These are phyloP conservation scores for Colletotrichum magnum DNA, from an alignment of 2,329 filamentous ascomycete genomes.

Conservation along the genomic window DNA sequence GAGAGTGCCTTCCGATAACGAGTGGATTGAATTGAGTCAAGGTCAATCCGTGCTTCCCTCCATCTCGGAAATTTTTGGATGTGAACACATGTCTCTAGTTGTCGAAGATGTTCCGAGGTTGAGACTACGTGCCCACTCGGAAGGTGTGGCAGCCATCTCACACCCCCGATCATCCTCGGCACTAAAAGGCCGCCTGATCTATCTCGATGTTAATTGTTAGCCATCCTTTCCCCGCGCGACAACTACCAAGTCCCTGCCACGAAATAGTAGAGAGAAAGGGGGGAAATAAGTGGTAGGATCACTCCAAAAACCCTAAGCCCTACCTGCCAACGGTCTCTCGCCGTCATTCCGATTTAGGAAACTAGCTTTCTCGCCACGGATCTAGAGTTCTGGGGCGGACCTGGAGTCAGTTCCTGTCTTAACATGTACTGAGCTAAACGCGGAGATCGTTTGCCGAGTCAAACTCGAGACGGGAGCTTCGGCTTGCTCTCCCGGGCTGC, in stretches of 20 bases:
- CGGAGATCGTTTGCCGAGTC: conserved; percentile 4
- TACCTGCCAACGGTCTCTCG: neutral
- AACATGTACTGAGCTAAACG: neutral
- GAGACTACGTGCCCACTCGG: conserved; percentile 13
- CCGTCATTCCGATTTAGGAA: neutral
- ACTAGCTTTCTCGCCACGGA: conserved; percentile 1
- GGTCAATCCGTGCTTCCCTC: too few species aligned
- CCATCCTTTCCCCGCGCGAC: neutral
- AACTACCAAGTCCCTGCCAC: too few species aligned
- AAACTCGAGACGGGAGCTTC: neutral
- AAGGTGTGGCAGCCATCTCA: neutral
- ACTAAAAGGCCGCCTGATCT: neutral
- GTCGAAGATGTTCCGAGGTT: conserved; percentile 13
- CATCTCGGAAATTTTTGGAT: too few species aligned
- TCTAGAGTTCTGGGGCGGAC: conserved; percentile 2
- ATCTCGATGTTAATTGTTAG: neutral
- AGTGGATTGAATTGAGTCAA: too few species aligned
- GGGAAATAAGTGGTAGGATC: too few species aligned
- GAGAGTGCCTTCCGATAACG: too few species aligned
- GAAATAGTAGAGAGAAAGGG: neutral
- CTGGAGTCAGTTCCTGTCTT: neutral
- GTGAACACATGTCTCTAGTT: conserved; percentile 6
- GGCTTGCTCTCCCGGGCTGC: neutral
- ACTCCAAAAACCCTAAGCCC: neutral
- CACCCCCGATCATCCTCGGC: neutral